phyloP scores from a whole-genome alignment of 1,139 yeast species.

The Yamadazyma spencermartinsiae region DNA sequence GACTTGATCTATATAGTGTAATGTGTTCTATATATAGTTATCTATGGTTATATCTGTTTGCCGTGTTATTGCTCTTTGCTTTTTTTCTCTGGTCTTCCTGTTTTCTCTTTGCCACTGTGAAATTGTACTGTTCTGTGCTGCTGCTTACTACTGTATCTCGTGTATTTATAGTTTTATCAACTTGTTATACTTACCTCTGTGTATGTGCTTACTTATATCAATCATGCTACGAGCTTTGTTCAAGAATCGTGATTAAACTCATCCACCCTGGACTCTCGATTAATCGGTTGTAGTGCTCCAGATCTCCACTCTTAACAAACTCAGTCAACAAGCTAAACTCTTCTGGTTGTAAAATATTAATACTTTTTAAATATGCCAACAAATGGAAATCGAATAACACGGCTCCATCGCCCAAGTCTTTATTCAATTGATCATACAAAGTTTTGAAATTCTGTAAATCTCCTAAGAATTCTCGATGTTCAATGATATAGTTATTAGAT shows the following conservation, averaged over 20 bases:
- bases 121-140: too few species aligned
- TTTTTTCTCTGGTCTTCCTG: too few species aligned
- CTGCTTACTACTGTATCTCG: too few species aligned
- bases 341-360: constrained; percentile 52
- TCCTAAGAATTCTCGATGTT: constrained; percentile 76
- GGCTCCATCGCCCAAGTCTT: constrained; percentile 43
- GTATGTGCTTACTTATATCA: too few species aligned
- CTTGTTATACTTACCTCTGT: not conserved
- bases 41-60: too few species aligned
- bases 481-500: constrained; percentile 59
- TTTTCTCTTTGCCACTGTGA: too few species aligned
- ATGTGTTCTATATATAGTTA: too few species aligned
- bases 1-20: too few species aligned
- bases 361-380: constrained; percentile 52
- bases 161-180: too few species aligned
- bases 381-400: constrained; percentile 71
- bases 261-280: constrained; percentile 75
- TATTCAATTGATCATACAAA: constrained; percentile 44
- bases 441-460: constrained; percentile 62
- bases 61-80: too few species aligned
- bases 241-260: constrained; percentile 63
- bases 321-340: constrained; percentile 53
- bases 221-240: constrained; percentile 34
- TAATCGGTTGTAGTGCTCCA: constrained; percentile 52
- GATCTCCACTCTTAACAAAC: constrained; percentile 37